phyloP scores from a whole-genome alignment of 1,139 yeast species.

The Kurtzmaniella quercitrusa region DNA sequence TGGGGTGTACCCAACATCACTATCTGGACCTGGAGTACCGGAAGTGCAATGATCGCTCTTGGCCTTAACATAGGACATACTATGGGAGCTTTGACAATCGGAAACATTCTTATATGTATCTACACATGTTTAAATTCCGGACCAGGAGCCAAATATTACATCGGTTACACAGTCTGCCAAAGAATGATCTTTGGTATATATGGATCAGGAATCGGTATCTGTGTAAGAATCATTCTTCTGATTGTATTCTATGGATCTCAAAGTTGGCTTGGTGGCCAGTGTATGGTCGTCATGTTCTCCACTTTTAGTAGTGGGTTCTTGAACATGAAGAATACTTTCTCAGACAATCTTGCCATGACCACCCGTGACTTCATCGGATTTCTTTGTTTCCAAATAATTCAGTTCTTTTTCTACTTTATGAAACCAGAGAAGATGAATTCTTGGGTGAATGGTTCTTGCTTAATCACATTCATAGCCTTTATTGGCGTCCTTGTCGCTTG shows the following conservation, averaged over 20 bases:
- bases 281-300: conserved; percentile 14
- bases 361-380: conserved; percentile 18
- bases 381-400: conserved; percentile 16
- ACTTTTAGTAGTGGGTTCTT: conserved; percentile 13
- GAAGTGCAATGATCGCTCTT: conserved; percentile 15
- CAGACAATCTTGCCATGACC: conserved; percentile 13
- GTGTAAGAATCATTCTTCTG: conserved; percentile 15
- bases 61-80: conserved; percentile 15
- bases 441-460: conserved; percentile 13
- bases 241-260: conserved; percentile 20
- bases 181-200: conserved; percentile 19
- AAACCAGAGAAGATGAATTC: conserved; percentile 17
- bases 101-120: conserved; percentile 15
- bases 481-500: conserved; percentile 12
- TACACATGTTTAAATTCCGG: conserved; percentile 18
- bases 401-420: conserved; percentile 13
- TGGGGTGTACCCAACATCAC: conserved; percentile 21
- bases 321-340: conserved; percentile 14
- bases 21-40: conserved; percentile 20
- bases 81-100: conserved; percentile 19
- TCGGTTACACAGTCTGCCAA: conserved; percentile 20
- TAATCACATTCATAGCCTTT: conserved; percentile 14
- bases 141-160: conserved; percentile 18
- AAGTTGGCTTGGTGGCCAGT: conserved; percentile 17
- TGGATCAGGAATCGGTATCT: conserved; percentile 16